Evolutionary conservation across 805 yeast genomes (phyloP).

Genomic region (Lipomyces yamanashiensis): DNA sequence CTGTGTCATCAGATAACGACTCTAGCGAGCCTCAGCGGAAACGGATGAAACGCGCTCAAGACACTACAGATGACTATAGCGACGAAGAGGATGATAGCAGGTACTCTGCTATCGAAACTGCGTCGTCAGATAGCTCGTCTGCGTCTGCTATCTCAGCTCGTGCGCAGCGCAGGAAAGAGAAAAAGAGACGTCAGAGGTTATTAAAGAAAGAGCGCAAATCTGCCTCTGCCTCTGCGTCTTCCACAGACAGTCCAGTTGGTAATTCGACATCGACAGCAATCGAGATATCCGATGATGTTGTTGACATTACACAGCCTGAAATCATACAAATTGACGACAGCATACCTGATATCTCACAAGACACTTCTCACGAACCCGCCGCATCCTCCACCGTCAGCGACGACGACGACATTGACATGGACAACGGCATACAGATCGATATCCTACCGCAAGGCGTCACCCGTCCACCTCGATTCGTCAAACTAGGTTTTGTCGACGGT

Average conservation of each 20-base stretch:
- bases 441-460: slow-evolving; percentile 24
- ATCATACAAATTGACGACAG: neutral
- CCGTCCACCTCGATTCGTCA: slow-evolving; percentile 29
- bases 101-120: slow-evolving; percentile 10
- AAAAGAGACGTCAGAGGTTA: neutral
- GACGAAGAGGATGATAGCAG: slow-evolving; percentile 27
- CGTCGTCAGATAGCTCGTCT: too few relatives aligned
- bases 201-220: too few relatives aligned
- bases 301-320: neutral
- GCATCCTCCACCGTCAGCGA: neutral
- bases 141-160: too few relatives aligned
- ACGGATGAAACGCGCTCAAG: neutral
- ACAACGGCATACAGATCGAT: neutral
- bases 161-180: slow-evolving; percentile 1
- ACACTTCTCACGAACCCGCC: neutral
- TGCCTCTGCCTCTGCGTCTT: too few relatives aligned
- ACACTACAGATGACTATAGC: neutral
- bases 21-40: slow-evolving; percentile 6
- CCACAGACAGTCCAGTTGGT: too few relatives aligned
- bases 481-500: slow-evolving; percentile 30
- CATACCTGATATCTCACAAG: neutral
- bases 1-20: neutral
- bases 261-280: neutral
- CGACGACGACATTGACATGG: neutral
- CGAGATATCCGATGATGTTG: neutral